Evolutionary conservation across 768 basidiomycete genomes (phyloP).

Genomic region (Cytidiella melzeri): DNA sequence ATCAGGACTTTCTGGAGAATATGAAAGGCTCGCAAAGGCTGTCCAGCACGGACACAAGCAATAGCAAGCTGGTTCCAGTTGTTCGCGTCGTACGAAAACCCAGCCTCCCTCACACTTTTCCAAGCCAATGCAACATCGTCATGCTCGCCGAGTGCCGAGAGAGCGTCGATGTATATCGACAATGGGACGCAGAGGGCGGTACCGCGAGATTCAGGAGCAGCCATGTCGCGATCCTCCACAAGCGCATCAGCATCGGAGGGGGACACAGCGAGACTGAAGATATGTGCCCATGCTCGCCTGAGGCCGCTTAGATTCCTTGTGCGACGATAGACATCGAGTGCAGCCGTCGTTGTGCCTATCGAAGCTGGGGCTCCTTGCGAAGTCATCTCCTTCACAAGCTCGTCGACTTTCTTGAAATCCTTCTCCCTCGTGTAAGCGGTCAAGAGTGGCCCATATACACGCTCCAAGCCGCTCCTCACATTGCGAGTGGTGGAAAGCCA

Average conservation of each 20-base stretch:
- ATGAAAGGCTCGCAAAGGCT: constrained; percentile 79
- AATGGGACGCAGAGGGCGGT: constrained; percentile 70
- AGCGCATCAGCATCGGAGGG: constrained; percentile 30
- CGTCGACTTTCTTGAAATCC: constrained; percentile 47
- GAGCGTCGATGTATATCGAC: constrained; percentile 73
- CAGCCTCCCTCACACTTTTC: constrained; percentile 51
- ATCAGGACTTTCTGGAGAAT: constrained; percentile 74
- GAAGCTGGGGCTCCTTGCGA: constrained; percentile 51
- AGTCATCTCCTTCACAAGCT: constrained; percentile 48
- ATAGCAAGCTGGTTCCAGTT: constrained; percentile 89
- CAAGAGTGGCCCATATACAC: constrained; percentile 60
- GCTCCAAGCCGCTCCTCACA: constrained; percentile 39
- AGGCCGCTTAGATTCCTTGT: constrained; percentile 49
- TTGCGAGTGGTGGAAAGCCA: constrained; percentile 38
- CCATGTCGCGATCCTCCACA: constrained; percentile 17
- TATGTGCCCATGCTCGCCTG: constrained; percentile 59
- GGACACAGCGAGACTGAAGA: constrained; percentile 51
- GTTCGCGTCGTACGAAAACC: constrained; percentile 77
- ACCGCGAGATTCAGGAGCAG: not conserved
- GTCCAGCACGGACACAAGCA: constrained; percentile 72
- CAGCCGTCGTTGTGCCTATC: constrained; percentile 50
- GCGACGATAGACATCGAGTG: constrained; percentile 71
- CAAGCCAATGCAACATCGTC: constrained; percentile 58
- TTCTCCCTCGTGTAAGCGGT: constrained; percentile 38
- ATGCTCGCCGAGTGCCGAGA: constrained; percentile 61